Percentiles rank a stretch among this genome's conserved stretches.
These are phyloP conservation scores for Phytopythium montanum DNA, from an alignment of 352 stramenopile genomes.

Conservation along the genomic window DNA sequence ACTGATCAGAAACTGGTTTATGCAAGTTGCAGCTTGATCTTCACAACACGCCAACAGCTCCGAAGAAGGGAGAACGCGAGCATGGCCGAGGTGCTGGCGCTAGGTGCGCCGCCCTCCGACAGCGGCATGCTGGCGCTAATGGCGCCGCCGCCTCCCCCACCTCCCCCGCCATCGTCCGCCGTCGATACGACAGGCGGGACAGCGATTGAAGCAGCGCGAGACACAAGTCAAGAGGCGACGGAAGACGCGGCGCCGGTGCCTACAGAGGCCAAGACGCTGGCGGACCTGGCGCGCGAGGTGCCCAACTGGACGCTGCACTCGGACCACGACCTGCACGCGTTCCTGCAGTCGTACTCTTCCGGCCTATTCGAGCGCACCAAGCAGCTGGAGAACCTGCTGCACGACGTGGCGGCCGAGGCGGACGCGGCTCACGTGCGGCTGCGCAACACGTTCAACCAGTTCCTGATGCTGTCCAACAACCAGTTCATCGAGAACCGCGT, in stretches of 20 bases:
- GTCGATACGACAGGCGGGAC: background rate
- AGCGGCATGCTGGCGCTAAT: conserved; percentile 17
- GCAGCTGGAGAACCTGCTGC: conserved; percentile 62
- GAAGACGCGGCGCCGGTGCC: conserved; percentile 3
- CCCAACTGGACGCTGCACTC: conserved; percentile 71
- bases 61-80: background rate
- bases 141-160: conserved; percentile 15
- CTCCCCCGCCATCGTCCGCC: conserved; percentile 9
- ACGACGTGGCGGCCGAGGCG: conserved; percentile 60
- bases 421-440: conserved; percentile 71
- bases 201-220: background rate
- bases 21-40: too few species aligned
- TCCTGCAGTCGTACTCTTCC: conserved; percentile 65
- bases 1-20: too few species aligned
- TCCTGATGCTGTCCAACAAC: conserved; percentile 84
- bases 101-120: conserved; percentile 17
- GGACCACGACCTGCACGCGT: conserved; percentile 65
- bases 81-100: conserved; percentile 32
- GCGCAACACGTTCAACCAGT: conserved; percentile 85
- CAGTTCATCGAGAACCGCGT: conserved; percentile 90
- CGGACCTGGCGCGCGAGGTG: conserved; percentile 39
- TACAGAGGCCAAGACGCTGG: conserved; percentile 34
- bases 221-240: background rate
- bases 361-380: conserved; percentile 73
- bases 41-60: too few species aligned